Base-by-base conservation (phyloP, 441 rosid genomes). In the Mallotus japonicus region DNA sequence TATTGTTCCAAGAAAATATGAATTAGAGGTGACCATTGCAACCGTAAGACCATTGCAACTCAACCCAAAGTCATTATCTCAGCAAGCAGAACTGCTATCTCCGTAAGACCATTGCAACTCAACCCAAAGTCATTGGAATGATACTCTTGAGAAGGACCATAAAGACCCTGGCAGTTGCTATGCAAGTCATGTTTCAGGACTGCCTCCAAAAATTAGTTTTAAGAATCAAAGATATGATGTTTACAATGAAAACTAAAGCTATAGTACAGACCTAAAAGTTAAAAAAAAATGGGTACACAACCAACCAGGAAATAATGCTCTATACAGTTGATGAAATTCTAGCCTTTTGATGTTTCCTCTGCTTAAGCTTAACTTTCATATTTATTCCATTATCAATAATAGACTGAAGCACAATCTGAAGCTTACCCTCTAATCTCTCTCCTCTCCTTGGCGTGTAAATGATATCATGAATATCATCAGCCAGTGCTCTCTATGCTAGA, bases 351-450 rank as follows among this genome's bases (percentile, higher is more conserved):
- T 71, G 60, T 72, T 78, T 87, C 80, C 86, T 81, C 77, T 92
- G 96, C 84, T 92, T 95, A 70, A 92, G 93, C 82, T 91, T 92
- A 72, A 95, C 86, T 82, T 85, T 89, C 75, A 92, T 94, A 70
- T 86, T 87, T 63, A 95, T 79, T 55, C 97, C 97, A 75, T 79
- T 79, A 66, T 88, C 86, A 71, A 86, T 84, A 16, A 95, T 85
- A 44, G 96, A 83, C 79, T 85, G 87, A 80, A 90, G 94, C 77
- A 90, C 92, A 46, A 88, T 77, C 81, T 80, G 83, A 75, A 88
- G 97, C 85, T 92, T 91, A 68, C 97, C 94, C 53, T 90, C 94
- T 63, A 88, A 63, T 72, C 73, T 84, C 78, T 92, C 96, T 71
- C 91, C 91, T 86, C 83, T 92, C 81, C 97, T 88, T 5, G 94